A percentile compares a stretch with the other conserved stretches of the same genome.
phyloP scores from a whole-genome alignment of 2,329 filamentous ascomycete genomes.

The Microcyclospora pomicola region DNA sequence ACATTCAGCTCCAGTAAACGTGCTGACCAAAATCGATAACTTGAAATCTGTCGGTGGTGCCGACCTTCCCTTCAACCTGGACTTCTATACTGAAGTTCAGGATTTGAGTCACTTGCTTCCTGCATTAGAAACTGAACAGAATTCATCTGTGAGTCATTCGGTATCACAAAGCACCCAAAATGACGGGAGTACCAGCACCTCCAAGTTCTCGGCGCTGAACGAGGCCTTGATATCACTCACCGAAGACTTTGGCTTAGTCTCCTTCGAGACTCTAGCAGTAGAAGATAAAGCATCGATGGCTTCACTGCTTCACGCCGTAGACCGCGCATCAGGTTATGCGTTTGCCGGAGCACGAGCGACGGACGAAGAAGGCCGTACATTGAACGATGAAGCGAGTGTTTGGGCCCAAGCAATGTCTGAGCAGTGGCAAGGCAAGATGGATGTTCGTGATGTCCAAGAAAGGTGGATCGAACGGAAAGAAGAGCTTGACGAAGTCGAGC shows the following conservation, averaged over 20 bases:
- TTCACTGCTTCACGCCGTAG: conserved; percentile 74
- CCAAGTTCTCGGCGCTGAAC: conserved; percentile 73
- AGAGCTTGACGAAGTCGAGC: conserved; percentile 70
- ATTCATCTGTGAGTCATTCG: conserved; percentile 21
- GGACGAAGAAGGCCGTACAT: conserved; percentile 47
- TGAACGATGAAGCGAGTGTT: conserved; percentile 42
- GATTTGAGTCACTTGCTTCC: conserved; percentile 76
- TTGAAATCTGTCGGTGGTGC: conserved; percentile 57
- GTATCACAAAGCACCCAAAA: too few relatives aligned
- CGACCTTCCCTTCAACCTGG: conserved; percentile 82
- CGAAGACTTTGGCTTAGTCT: conserved; percentile 77
- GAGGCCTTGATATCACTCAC: conserved; percentile 75
- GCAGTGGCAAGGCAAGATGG: conserved; percentile 50
- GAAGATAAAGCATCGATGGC: conserved; percentile 98
- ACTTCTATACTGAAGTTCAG: conserved; percentile 95
- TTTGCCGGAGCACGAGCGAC: conserved; percentile 83
- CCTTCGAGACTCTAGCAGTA: conserved; percentile 85
- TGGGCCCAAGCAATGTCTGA: conserved; percentile 91
- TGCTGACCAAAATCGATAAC: conserved; percentile 96
- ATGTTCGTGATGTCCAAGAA: conserved; percentile 83
- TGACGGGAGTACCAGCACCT: too few relatives aligned
- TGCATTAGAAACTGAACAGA: conserved; percentile 63
- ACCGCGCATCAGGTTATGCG: conserved; percentile 82
- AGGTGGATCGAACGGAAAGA: conserved; percentile 87
- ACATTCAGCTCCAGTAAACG: conserved; percentile 47